Evolutionary conservation across 2,329 filamentous ascomycete species (phyloP).

Genomic region (Neofusicoccum cordaticola): DNA sequence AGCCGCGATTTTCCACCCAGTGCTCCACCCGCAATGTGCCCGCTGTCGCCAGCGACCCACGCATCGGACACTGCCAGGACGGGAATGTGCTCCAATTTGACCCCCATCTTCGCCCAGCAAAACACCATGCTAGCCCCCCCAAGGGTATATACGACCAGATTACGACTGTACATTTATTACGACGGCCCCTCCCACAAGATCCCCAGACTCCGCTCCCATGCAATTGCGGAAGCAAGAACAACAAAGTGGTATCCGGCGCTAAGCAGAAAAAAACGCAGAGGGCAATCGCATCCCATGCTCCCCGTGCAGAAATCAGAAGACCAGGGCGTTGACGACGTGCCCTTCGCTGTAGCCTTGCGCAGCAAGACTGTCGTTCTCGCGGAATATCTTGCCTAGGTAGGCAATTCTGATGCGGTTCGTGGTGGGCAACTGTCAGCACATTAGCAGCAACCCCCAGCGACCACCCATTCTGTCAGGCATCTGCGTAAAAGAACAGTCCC

Average conservation of each 20-base stretch:
- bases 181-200: not conserved
- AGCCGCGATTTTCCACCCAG: no score
- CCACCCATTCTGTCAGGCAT: not conserved
- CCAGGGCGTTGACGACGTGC: conserved; percentile 73
- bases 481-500: not conserved
- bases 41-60: not conserved
- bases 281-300: no score
- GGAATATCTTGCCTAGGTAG: conserved; percentile 78
- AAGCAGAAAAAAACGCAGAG: not conserved
- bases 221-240: not conserved
- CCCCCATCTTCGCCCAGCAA: not conserved
- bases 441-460: not conserved
- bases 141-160: not conserved
- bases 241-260: conserved; percentile 12
- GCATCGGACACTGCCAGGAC: not conserved
- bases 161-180: not conserved
- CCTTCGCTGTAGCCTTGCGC: conserved; percentile 73
- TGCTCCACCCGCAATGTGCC: not conserved
- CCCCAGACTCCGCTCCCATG: conserved; percentile 3
- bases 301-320: conserved; percentile 42
- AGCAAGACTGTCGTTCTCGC: conserved; percentile 62
- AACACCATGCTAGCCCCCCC: not conserved
- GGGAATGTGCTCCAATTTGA: not conserved
- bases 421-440: conserved; percentile 51
- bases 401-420: conserved; percentile 65